These are phyloP conservation scores for Taphrina flavorubra DNA, from an alignment of 1,139 yeast genomes.

Conservation along the genomic window DNA sequence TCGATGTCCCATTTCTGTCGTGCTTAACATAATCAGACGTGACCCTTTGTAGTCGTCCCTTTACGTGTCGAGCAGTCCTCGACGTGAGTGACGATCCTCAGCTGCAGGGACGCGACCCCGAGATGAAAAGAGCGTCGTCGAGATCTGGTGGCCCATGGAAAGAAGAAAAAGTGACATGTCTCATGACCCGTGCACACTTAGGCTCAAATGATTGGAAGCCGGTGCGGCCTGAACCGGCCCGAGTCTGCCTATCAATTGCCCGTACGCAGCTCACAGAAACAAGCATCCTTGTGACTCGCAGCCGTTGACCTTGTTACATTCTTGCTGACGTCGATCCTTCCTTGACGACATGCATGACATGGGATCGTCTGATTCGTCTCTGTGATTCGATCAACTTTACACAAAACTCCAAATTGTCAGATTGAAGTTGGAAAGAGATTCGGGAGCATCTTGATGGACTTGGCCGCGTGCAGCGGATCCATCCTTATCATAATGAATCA, in stretches of 20 bases:
- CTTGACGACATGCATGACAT: not conserved
- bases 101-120: not conserved
- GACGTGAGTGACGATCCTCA: not conserved
- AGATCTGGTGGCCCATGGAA: not conserved
- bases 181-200: not conserved
- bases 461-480: not conserved
- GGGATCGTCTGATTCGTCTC: not conserved
- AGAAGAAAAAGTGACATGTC: not conserved
- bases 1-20: not conserved
- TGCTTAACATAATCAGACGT: not conserved
- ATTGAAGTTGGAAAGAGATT: not conserved
- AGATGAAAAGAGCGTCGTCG: not conserved
- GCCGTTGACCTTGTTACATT: constrained; percentile 1
- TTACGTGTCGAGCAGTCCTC: not conserved
- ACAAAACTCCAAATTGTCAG: not conserved
- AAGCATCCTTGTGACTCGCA: not conserved
- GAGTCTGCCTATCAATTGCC: not conserved
- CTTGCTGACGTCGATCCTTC: not conserved
- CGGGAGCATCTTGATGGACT: not conserved
- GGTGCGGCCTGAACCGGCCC: not conserved
- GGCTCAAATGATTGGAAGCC: not conserved
- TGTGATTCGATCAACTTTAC: not conserved
- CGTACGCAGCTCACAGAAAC: not conserved
- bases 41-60: not conserved
- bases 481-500: not conserved